Evolutionary conservation across 768 basidiomycete genomes (phyloP).

Genomic region (Rhizopogon salebrosus): DNA sequence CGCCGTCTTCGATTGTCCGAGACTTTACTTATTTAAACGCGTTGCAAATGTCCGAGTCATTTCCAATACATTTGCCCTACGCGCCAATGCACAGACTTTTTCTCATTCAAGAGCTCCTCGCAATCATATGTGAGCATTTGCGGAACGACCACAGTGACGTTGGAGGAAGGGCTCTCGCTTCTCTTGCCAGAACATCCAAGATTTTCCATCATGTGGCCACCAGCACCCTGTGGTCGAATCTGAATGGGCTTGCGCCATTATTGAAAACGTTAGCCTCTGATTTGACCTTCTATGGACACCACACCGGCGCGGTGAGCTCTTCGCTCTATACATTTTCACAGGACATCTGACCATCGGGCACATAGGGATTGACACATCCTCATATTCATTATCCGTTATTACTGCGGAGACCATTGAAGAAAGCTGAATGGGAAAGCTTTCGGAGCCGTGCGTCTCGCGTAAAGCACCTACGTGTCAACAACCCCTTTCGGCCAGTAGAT

Average conservation of each 20-base stretch:
- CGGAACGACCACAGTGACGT: background rate
- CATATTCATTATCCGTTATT: background rate
- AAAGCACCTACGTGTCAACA: background rate
- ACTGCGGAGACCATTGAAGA: background rate
- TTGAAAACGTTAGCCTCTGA: background rate
- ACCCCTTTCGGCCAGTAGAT: background rate
- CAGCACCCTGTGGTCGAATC: conserved; percentile 1
- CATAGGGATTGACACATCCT: background rate
- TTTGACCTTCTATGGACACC: background rate
- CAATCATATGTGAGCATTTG: background rate
- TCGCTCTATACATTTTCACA: background rate
- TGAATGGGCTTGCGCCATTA: conserved; percentile 2
- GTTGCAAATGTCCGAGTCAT: no score
- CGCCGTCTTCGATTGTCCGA: no score
- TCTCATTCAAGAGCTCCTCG: conserved; percentile 3
- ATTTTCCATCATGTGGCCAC: conserved; percentile 5
- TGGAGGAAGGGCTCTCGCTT: conserved; percentile 4
- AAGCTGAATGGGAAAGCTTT: conserved; percentile 1
- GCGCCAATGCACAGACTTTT: conserved; percentile 4
- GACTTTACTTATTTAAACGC: background rate
- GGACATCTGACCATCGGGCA: background rate
- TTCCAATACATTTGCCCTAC: background rate
- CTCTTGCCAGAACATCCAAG: conserved; percentile 9
- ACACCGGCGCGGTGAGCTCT: background rate
- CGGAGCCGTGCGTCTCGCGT: conserved; percentile 1